Base-by-base conservation (phyloP, 2,329 filamentous ascomycete genomes). In the Simplicillium aogashimaense region DNA sequence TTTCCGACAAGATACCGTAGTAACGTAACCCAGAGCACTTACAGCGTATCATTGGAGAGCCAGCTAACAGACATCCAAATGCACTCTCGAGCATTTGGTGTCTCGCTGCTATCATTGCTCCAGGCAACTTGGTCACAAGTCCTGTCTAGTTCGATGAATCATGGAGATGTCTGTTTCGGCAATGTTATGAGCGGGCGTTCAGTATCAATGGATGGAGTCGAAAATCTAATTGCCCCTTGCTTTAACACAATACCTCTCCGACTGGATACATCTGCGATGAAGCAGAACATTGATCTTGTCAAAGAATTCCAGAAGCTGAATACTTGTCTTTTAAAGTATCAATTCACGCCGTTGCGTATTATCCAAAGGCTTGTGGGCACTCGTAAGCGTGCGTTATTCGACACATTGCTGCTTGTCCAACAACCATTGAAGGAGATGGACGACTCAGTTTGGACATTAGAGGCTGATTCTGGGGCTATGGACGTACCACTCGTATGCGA, bases 201-300 rank as follows among this genome's bases (percentile, higher is more conserved):
- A 1, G 55, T 86, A 9, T 62, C 76, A 0, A 57, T 89, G 3
- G 71, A 82, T 6, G 74, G 72, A 0, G 66, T 90, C 10, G 79
- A 89, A 30, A 66, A 70, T 4, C 72, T 95, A 6, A 75, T 94
- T n/a, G 87, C 86, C 0, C 89, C 89, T 0, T 94, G 87, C 56
- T 95, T 95, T 67, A 95, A 95, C 54, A 94, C 89, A 0, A 61
- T 95, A 11, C 87, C 89, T 0, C 54, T 88, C 2, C 74, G 86
- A 18, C 61, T 78, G 13, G 61, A 76, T 28, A 45, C 84, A 9
- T 60, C 67, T 1, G 53, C 54, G 3, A 56, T 56, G 2, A 63
- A 57, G 1, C 70, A 68, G 13, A 78, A 80, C 42, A 50, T 67
- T 1, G 71, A 79, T 5, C 54, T 88, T 10, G 61, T 83, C 18